A percentile compares a stretch with the other conserved stretches of the same genome.
Conservation (phyloP, 345 rosid species). For the Hypericum androsaemum region DNA sequence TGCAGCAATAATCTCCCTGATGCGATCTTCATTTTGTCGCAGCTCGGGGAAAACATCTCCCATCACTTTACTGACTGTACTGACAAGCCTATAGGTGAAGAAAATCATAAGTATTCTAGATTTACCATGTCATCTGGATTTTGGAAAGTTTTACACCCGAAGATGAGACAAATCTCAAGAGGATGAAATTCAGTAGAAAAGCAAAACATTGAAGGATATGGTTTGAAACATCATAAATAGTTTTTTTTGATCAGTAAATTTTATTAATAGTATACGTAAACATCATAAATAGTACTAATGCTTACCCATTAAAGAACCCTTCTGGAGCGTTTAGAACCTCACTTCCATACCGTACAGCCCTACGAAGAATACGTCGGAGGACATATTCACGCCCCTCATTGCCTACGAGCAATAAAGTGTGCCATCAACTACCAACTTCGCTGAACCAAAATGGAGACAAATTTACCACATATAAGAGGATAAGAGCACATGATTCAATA, state of each 20-base stretch:
- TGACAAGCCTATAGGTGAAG: conserved; percentile 55
- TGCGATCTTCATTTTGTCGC: conserved; percentile 64
- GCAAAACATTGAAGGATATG: too few species aligned
- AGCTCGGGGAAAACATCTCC: conserved; percentile 81
- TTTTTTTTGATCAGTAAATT: too few species aligned
- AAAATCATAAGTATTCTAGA: neutral
- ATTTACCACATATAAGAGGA: neutral
- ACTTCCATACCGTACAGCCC: conserved; percentile 89
- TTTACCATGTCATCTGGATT: too few species aligned
- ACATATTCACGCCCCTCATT: conserved; percentile 98
- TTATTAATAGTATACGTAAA: too few species aligned
- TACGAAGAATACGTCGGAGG: conserved; percentile 90
- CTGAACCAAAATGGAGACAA: neutral
- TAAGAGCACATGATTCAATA: neutral
- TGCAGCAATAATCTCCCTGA: conserved; percentile 56
- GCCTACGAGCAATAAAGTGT: conserved; percentile 36
- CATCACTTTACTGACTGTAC: conserved; percentile 61
- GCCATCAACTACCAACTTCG: neutral
- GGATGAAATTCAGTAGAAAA: too few species aligned
- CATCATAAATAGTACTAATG: neutral
- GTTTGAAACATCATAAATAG: too few species aligned
- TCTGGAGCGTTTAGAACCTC: conserved; percentile 82
- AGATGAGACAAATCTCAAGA: too few species aligned
- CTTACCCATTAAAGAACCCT: conserved; percentile 90
- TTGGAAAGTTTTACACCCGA: too few species aligned